Percentiles rank a stretch among this genome's conserved stretches.
Conservation (phyloP, 1,284 basidiomycete species). For the Malassezia pachydermatis region DNA sequence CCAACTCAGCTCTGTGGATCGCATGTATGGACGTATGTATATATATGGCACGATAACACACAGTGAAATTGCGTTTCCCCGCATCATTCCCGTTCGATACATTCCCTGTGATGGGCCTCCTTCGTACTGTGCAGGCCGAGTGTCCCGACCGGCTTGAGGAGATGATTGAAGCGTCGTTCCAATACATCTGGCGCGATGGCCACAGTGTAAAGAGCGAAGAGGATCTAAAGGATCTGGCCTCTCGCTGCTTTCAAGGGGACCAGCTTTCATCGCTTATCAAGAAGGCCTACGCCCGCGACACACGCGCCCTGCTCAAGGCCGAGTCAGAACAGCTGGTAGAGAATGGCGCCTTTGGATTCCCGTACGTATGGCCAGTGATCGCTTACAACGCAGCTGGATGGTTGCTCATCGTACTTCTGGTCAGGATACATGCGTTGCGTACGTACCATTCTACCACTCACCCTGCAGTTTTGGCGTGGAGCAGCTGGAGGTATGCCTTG, state of each 20-base stretch:
- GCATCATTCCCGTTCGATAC: constrained; percentile 38
- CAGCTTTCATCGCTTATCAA: background rate
- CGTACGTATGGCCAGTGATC: too few species aligned
- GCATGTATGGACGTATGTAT: constrained; percentile 25
- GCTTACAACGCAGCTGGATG: too few species aligned
- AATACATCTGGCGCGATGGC: constrained; percentile 26
- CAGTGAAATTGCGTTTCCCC: constrained; percentile 27
- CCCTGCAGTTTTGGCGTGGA: constrained; percentile 11
- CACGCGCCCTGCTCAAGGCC: background rate
- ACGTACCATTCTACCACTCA: too few species aligned
- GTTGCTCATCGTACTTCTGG: background rate
- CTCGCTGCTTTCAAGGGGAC: background rate
- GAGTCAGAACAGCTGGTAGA: constrained; percentile 2
- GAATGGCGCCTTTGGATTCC: constrained; percentile 12
- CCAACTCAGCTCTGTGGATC: constrained; percentile 23
- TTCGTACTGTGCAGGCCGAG: constrained; percentile 18
- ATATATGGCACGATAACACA: too few species aligned
- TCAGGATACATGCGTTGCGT: background rate
- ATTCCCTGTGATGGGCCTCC: constrained; percentile 24
- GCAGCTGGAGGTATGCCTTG: too few species aligned
- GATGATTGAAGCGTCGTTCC: constrained; percentile 22
- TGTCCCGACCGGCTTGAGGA: constrained; percentile 8
- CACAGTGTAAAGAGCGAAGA: background rate
- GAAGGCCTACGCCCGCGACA: background rate
- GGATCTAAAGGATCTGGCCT: background rate